phyloP scores from a whole-genome alignment of 257 asterid species.

The Capsicum pubescens region DNA sequence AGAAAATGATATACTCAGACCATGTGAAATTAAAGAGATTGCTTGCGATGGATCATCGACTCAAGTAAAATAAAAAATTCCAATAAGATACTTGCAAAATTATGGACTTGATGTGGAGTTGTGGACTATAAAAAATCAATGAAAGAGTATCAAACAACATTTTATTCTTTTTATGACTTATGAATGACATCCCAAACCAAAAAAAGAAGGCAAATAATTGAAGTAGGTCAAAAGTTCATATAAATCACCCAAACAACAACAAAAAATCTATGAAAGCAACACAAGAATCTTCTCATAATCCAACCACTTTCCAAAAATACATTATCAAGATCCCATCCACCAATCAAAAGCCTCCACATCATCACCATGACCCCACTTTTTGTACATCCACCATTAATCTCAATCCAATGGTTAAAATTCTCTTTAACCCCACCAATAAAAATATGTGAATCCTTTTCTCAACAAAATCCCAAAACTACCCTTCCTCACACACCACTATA shows the following conservation, averaged over 20 bases:
- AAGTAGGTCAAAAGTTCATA: slow-evolving; percentile 28
- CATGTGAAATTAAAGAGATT: too few species aligned
- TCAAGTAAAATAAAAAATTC: background rate
- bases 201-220: background rate
- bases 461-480: slow-evolving; percentile 33
- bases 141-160: background rate
- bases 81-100: background rate
- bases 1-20: too few species aligned
- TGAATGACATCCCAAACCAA: background rate
- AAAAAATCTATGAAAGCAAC: slow-evolving; percentile 33
- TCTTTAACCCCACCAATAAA: slow-evolving; percentile 2
- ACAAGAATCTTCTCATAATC: slow-evolving; percentile 38
- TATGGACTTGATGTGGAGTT: background rate
- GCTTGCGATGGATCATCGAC: too few species aligned
- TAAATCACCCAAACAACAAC: slow-evolving; percentile 29
- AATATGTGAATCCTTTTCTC: background rate
- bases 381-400: background rate
- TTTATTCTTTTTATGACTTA: background rate
- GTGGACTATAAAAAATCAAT: background rate
- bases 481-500: slow-evolving; percentile 34
- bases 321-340: slow-evolving; percentile 20
- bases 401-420: background rate
- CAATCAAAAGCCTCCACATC: slow-evolving; percentile 30
- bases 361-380: background rate
- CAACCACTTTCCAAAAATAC: slow-evolving; percentile 29